phyloP scores from a whole-genome alignment of 2,329 filamentous ascomycete species.

The Talaromyces islandicus region DNA sequence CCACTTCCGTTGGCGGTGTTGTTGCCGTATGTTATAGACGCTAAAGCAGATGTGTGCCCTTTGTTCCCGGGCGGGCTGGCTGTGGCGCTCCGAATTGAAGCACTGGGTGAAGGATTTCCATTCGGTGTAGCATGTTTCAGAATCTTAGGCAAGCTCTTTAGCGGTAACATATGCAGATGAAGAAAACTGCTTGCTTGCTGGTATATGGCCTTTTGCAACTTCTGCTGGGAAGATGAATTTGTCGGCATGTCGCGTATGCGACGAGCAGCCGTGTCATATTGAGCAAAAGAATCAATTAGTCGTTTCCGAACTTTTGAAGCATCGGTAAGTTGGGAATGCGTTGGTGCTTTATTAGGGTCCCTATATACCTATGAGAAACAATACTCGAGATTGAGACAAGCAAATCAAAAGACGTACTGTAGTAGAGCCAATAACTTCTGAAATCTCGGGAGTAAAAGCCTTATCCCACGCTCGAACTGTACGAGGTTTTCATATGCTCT shows the following conservation, averaged over 20 bases:
- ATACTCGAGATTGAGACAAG: conserved; percentile 9
- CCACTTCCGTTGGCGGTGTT: conserved; percentile 44
- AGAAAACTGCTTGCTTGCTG: conserved; percentile 76
- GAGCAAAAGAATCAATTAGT: conserved; percentile 79
- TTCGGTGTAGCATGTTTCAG: conserved; percentile 56
- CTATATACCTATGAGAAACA: conserved; percentile 19
- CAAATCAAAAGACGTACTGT: conserved; percentile 44
- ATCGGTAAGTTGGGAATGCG: conserved; percentile 68
- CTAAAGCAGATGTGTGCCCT: conserved; percentile 43
- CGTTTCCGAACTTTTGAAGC: conserved; percentile 85
- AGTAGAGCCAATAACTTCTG: conserved; percentile 68
- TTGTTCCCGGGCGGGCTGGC: conserved; percentile 18
- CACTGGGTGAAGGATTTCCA: conserved; percentile 26
- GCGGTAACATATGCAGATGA: conserved; percentile 82
- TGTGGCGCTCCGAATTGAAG: conserved; percentile 16
- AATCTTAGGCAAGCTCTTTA: conserved; percentile 68
- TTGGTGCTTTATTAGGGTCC: conserved; percentile 60
- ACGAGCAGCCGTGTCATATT: conserved; percentile 77
- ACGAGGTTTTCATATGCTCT: conserved; percentile 75
- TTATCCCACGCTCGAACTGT: conserved; percentile 84
- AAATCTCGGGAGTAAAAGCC: conserved; percentile 73
- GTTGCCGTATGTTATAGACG: conserved; percentile 54
- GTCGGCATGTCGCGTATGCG: conserved; percentile 74
- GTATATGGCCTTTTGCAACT: conserved; percentile 75
- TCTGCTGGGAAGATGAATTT: conserved; percentile 63